Base-by-base conservation (phyloP, 2,329 filamentous ascomycete genomes). In the Onygenales sp. region DNA sequence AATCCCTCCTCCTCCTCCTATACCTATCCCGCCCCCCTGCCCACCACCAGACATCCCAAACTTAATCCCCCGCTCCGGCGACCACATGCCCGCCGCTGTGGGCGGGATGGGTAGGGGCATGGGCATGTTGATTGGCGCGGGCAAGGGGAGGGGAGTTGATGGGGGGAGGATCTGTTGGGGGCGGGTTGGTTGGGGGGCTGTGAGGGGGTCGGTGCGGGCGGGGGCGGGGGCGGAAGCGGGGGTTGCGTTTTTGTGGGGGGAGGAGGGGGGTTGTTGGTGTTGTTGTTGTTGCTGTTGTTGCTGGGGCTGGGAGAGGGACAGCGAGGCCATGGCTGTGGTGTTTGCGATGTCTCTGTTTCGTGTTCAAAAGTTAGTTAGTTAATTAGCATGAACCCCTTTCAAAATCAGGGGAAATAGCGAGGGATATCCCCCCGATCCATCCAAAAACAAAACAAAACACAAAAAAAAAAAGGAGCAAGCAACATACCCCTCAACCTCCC, bases 41-140 rank as follows among this genome's bases (percentile, higher is more conserved):
- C n/a, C 2, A 4, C 48, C 46, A 5, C 71, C 62, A 13, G 72
- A 58, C 3, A 72, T 78, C 1, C 81, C 81, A 68, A 95, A 95
- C 54, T 83, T 84, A 62, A 95, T 93, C 0, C 86, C 87, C 76
- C 88, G 84, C 2, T 85, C 84, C 0, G 89, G 88, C 53, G 82
- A 84, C 90, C 90, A 95, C 66, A 87, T 83, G 6, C 79, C 72
- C 61, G 78, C 69, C 57, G 74, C 62, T 48, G 70, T 63, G 14
- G 72, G 66, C 32, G 69, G 72, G 32, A 72, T 65, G 56, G 69
- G 65, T 49, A 14, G 14, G 14, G 14, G 14, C 14, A 14, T 14
- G 14, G 14, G 14, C 14, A 14, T 14, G 14, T 14, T 14, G 1
- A 70, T 65, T 4, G 43, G 45, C 44, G 49, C 33, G 14, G 52